phyloP scores from a whole-genome alignment of 257 asterid species.

The Fraxinus quadrangulata region DNA sequence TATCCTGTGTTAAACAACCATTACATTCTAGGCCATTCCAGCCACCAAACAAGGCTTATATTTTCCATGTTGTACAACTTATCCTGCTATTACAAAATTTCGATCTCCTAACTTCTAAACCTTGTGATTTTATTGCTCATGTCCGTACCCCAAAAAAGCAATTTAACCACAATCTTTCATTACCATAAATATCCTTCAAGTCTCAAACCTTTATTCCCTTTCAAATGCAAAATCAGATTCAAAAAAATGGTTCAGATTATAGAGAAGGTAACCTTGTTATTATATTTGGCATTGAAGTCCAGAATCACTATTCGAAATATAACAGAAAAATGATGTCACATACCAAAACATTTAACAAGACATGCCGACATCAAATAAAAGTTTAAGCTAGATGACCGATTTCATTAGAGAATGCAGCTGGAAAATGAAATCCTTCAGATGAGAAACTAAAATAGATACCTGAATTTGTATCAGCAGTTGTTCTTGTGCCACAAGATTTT shows the following conservation, averaged over 20 bases:
- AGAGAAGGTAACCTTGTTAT: neutral
- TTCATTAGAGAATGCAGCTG: neutral
- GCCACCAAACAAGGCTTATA: neutral
- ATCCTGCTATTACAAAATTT: neutral
- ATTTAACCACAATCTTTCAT: neutral
- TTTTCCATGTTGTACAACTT: neutral
- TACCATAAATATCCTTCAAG: neutral
- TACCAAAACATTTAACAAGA: neutral
- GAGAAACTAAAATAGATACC: conserved; percentile 43
- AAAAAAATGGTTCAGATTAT: neutral
- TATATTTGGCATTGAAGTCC: neutral
- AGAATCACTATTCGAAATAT: neutral
- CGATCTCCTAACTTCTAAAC: neutral
- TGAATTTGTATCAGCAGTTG: conserved; percentile 81
- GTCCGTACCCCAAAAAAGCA: neutral
- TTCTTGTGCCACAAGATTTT: conserved; percentile 81
- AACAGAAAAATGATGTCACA: neutral
- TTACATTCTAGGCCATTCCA: neutral
- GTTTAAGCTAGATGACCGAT: neutral
- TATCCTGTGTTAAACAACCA: neutral
- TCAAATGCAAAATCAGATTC: neutral
- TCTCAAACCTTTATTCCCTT: neutral
- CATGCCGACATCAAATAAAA: neutral
- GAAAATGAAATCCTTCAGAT: neutral
- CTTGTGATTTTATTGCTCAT: neutral